A percentile compares a stretch with the other conserved stretches of the same genome.
These are phyloP conservation scores for Pezicula neosporulosa DNA, from an alignment of 2,329 filamentous ascomycete genomes.

Conservation along the genomic window DNA sequence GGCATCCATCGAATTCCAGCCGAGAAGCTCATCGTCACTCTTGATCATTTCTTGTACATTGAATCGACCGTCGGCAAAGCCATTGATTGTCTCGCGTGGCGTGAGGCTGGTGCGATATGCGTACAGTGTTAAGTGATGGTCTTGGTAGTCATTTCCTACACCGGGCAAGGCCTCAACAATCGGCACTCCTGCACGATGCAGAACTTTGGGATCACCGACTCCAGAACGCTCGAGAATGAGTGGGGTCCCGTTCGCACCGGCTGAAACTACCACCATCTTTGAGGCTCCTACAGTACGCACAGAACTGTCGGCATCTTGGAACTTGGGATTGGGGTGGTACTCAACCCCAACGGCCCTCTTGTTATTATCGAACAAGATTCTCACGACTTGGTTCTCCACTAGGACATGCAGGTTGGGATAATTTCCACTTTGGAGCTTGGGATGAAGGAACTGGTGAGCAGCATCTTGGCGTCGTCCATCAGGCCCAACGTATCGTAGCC, in stretches of 20 bases:
- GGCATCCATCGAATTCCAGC: slow-evolving; percentile 49
- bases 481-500: slow-evolving; percentile 40
- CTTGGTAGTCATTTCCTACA: slow-evolving; percentile 49
- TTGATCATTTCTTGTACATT: slow-evolving; percentile 38
- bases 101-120: slow-evolving; percentile 42
- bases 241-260: slow-evolving; percentile 24
- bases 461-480: slow-evolving; percentile 52
- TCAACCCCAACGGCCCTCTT: slow-evolving; percentile 50
- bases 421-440: slow-evolving; percentile 38
- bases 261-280: slow-evolving; percentile 47
- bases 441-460: slow-evolving; percentile 48
- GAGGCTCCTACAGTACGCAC: slow-evolving; percentile 39
- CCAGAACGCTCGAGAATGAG: slow-evolving; percentile 57
- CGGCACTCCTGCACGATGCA: slow-evolving; percentile 40
- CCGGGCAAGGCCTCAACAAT: slow-evolving; percentile 41
- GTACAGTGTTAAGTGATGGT: slow-evolving; percentile 49
- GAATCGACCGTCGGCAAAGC: slow-evolving; percentile 40
- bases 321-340: slow-evolving; percentile 43
- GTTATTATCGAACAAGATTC: slow-evolving; percentile 45
- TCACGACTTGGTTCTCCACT: slow-evolving; percentile 48
- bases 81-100: slow-evolving; percentile 46
- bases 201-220: slow-evolving; percentile 43
- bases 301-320: slow-evolving; percentile 27
- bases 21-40: slow-evolving; percentile 41
- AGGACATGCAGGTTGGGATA: slow-evolving; percentile 56